Base-by-base conservation (phyloP, 2,329 filamentous ascomycete species). In the Ceratocystis destructans region DNA sequence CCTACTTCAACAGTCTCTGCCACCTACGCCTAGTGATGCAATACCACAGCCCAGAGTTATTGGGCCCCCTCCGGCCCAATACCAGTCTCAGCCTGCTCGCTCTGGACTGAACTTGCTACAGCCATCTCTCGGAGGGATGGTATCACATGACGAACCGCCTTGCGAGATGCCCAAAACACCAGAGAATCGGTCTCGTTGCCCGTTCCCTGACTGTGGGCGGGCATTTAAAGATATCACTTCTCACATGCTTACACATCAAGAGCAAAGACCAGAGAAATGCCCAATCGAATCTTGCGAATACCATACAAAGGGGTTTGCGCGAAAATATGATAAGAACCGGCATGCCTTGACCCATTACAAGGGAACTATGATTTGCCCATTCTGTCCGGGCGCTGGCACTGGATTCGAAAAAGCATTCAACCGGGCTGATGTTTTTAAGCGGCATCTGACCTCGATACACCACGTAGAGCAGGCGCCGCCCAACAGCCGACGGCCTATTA, bases 341-440 rank as follows among this genome's bases (percentile, higher is more conserved):
- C 94, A 99, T 74, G 96, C 93, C 1, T 77, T 97, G 69, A 97
- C 93, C 2, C 94, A 97, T 74, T 99, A 97, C 80, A 96, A 96
- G 75, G 93, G 93, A 7, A 96, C 90, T 15, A 96, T 97, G 91
- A 88, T 96, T 6, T 99, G 94, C 72, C 92, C 92, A 4, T 97
- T 97, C 76, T 97, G 94, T 71, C 90, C 92, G 0, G 90, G 91
- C 3, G 88, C 87, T 22, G 91, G 92, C 5, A 92, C 90, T 2
- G 84, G 90, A 1, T 89, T 88, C 5, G 93, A 96, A 75, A 96
- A 96, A 79, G 90, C 89, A 70, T 97, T 99, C 76, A 96, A 96
- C 77, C 84, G 94, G 64, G 92, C 93, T 46, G 94, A 99, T 72
- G 92, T 97, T 50, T 97, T 97, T 81, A 97, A 97, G 80, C 83